Conservation (phyloP, 192 early-diverging fungal species). For the Mortierella claussenii region DNA sequence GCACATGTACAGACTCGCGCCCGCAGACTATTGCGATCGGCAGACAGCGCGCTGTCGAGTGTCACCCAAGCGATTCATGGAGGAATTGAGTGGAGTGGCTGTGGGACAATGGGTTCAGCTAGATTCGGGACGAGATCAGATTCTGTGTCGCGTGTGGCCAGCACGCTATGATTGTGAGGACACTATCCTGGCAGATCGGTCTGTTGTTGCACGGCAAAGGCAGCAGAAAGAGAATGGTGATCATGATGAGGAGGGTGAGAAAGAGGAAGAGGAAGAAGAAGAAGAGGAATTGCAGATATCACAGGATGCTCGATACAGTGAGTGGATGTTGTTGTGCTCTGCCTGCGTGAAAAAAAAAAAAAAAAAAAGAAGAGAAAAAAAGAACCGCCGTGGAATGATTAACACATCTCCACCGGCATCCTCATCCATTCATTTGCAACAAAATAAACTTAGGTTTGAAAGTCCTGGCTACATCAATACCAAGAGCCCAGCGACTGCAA, state of each 20-base stretch:
- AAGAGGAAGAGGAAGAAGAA: background rate
- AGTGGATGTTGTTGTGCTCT: too few species aligned
- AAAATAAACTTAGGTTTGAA: constrained; percentile 17
- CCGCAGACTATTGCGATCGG: constrained; percentile 44
- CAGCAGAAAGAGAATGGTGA: background rate
- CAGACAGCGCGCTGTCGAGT: constrained; percentile 44
- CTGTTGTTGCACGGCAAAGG: constrained; percentile 1
- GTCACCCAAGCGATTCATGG: constrained; percentile 25
- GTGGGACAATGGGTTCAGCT: constrained; percentile 43
- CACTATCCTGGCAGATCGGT: constrained; percentile 26
- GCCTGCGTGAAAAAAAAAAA: too few species aligned
- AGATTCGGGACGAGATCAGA: constrained; percentile 22
- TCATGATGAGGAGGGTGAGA: background rate
- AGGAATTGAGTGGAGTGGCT: too few species aligned
- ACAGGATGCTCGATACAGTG: constrained; percentile 8
- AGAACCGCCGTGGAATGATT: too few species aligned
- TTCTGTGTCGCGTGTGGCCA: constrained; percentile 37
- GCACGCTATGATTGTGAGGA: constrained; percentile 29
- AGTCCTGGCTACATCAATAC: background rate
- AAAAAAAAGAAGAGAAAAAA: too few species aligned
- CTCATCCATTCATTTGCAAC: too few species aligned
- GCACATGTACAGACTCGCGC: constrained; percentile 20
- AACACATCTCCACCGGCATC: too few species aligned
- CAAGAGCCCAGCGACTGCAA: constrained; percentile 9
- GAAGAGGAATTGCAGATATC: background rate